A percentile compares a stretch with the other conserved stretches of the same genome.
These are phyloP conservation scores for Arthrobotrys sphaeroides DNA, from an alignment of 2,329 filamentous ascomycete genomes.

Conservation along the genomic window DNA sequence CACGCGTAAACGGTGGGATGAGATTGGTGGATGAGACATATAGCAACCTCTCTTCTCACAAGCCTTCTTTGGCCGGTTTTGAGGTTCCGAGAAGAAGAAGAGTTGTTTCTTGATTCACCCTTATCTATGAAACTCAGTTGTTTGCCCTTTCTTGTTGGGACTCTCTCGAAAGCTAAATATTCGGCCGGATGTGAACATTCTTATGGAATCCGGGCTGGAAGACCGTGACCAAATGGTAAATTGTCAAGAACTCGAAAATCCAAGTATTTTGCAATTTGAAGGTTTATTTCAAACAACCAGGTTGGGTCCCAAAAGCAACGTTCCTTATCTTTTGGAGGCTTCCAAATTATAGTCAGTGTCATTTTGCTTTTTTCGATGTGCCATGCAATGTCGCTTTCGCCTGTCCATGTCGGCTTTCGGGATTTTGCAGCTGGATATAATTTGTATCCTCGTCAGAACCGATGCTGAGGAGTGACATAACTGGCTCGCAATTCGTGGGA, in stretches of 20 bases:
- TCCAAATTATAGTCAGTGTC: constrained; percentile 47
- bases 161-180: constrained; percentile 13
- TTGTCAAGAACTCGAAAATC: not conserved
- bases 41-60: constrained; percentile 19
- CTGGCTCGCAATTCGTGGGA: constrained; percentile 37
- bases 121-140: constrained; percentile 39
- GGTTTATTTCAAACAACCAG: not conserved
- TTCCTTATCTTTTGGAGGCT: constrained; percentile 37
- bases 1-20: constrained; percentile 27
- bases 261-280: too few species aligned
- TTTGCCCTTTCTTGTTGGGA: constrained; percentile 4
- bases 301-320: not conserved
- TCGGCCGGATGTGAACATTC: constrained; percentile 7
- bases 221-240: not conserved
- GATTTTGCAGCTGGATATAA: constrained; percentile 29
- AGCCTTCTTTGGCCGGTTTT: constrained; percentile 32
- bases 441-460: constrained; percentile 23
- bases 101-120: not conserved
- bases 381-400: constrained; percentile 38
- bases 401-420: constrained; percentile 32
- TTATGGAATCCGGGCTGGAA: not conserved
- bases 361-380: constrained; percentile 45
- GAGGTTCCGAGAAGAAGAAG: not conserved
- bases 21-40: too few species aligned
- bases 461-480: constrained; percentile 19